Conservation (phyloP, 2,329 filamentous ascomycete genomes). For the Aspergillus terreus region DNA sequence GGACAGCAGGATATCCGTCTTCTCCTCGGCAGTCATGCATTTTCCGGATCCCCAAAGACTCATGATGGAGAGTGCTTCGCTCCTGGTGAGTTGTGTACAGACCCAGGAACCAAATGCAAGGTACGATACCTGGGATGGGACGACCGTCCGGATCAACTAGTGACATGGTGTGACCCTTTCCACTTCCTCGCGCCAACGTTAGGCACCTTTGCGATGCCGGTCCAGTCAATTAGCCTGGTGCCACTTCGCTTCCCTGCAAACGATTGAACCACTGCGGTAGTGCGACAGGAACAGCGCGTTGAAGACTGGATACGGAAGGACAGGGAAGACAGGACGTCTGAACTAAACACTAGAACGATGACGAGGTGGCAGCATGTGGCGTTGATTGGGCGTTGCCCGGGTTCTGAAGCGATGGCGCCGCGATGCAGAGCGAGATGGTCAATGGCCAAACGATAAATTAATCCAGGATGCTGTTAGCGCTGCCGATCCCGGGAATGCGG, state of each 20-base stretch:
- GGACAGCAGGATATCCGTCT: neutral
- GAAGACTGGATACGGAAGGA: neutral
- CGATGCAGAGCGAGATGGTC: neutral
- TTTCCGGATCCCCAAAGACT: too few relatives aligned
- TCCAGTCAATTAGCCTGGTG: too few relatives aligned
- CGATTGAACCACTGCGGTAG: neutral
- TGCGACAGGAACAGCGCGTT: neutral
- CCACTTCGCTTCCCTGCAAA: too few relatives aligned
- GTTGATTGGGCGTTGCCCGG: constrained; percentile 12
- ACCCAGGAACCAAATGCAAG: neutral
- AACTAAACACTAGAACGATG: constrained; percentile 4
- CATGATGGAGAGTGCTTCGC: too few relatives aligned
- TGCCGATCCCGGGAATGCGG: constrained; percentile 19
- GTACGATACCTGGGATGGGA: too few relatives aligned
- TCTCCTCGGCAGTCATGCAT: neutral
- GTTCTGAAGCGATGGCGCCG: constrained; percentile 7
- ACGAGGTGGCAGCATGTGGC: constrained; percentile 14
- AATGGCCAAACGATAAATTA: constrained; percentile 14
- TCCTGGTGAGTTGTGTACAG: neutral
- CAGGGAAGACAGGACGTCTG: neutral
- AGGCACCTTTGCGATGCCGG: too few relatives aligned
- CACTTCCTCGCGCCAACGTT: too few relatives aligned
- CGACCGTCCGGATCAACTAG: too few relatives aligned
- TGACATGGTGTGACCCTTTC: too few relatives aligned
- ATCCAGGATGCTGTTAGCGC: constrained; percentile 8